Evolutionary conservation across 2,329 filamentous ascomycete genomes (phyloP), one percentile per base, ranked within the genome.

Genomic region (Colletotrichum truncatum): DNA sequence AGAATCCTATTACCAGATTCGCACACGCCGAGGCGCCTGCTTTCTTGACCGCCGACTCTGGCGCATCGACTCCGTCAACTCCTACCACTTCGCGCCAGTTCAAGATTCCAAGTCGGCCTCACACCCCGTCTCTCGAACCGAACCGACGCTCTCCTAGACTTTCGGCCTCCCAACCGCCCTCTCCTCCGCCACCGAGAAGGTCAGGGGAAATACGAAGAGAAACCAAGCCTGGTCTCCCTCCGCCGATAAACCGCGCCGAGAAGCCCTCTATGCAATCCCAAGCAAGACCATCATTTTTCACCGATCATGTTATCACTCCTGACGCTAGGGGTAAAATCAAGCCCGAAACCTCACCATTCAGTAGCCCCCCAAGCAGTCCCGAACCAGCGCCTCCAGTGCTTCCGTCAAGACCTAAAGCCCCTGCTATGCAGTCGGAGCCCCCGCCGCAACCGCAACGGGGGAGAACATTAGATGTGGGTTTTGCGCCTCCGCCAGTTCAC

Each of bases 171-270:
- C 82, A 83, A 45, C 86, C 87, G 4, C 88, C 88, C 8, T 90
- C 88, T 14, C 89, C 88, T 2, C 88, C 88, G 3, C 89, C 88
- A 1, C 88, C 88, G 2, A 81, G 88, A 70, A 82, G 88, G 67
- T 91, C 88, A n/a, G 84, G 76, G 6, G 89, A 90, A 72, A 70
- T 87, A 3, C 82, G 82, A 61, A 80, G 87, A 60, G 83, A 87
- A 1, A 77, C 70, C 67, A 83, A 74, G 56, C 66, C 76, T 56
- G 77, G 79, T 25, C 83, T 84, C 4, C 92, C 93, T 9, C 93
- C 93, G 4, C 91, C 92, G 1, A 85, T 94, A 36, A 96, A 97
- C 75, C 89, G 94, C 58, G 89, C 89, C 28, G 92, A 93, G 39
- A 97, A 97, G 76, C 76, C 78, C 7, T 70, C 77, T 56, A 80